Base-by-base conservation (phyloP, 192 early-diverging fungal genomes). In the Entomortierella chlamydospora region DNA sequence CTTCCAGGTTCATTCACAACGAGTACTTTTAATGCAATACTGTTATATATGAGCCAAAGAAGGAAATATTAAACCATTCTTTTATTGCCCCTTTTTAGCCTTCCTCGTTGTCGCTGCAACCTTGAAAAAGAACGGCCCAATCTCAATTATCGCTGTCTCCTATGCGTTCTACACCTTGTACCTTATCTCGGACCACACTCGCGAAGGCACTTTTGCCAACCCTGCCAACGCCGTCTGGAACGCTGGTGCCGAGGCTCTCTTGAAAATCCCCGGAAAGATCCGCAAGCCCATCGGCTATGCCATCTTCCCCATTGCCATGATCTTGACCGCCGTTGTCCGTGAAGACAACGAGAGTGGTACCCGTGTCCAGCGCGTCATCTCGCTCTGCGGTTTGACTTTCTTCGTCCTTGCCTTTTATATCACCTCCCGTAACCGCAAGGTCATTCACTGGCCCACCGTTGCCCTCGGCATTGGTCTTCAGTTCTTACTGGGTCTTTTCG, bases 401-500 rank as follows among this genome's bases (percentile, higher is more conserved):
- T 88, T 94, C 29, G 45, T 90, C 15, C 42, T 56, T 7, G 13
- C 81, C 4, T 71, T 92, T 31, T 83, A 63, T 26, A 60, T 56
- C 22, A 84, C 86, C 33, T 97, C 95, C 25, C 81, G 71, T 60
- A 83, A 93, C 76, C 89, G 86, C 60, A 84, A 72, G 47, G 68
- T 79, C 25, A 91, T 97, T 57, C 85, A 89, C 65, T 93, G 93
- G 91, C 88, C 87, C 72, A 94, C 93, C 3, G 89, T 96, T 15
- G 64, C 85, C 23, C 81, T 86, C 57, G 94, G 93, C 22, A 72
- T 91, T 30, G 74, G 94, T 34, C 34, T 93, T 60, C 94, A 97
- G 83, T 93, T 91, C 80, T 63, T 94, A 39, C 65, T 97, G 62
- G 95, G 90, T 30, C 85, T 95, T 53, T 88, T 96, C 63, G 92